These are phyloP conservation scores for Podospora tetraspora DNA, from an alignment of 495 filamentous ascomycete genomes.

Conservation along the genomic window DNA sequence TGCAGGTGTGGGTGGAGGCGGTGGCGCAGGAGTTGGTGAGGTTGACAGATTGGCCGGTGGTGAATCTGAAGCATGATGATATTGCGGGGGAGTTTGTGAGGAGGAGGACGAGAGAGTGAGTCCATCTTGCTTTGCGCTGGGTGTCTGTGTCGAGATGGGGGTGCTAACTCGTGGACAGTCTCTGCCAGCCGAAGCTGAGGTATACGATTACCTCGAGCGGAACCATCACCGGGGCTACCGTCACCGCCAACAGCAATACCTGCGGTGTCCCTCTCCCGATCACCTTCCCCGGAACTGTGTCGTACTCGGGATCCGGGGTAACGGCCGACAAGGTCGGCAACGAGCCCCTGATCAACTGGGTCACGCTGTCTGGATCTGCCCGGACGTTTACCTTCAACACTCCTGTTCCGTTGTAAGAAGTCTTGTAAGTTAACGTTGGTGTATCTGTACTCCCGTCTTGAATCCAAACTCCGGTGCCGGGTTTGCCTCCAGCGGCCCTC, in stretches of 20 bases:
- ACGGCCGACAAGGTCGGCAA: conserved; percentile 50
- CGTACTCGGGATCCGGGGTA: conserved; percentile 37
- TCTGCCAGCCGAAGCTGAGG: conserved; percentile 44
- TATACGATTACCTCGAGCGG: conserved; percentile 35
- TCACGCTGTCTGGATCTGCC: conserved; percentile 45
- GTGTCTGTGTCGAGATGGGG: not conserved
- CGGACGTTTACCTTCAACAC: conserved; percentile 47
- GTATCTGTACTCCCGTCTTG: not conserved
- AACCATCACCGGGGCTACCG: conserved; percentile 44
- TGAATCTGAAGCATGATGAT: conserved; percentile 49
- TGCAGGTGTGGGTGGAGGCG: conserved; percentile 54
- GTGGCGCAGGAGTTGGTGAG: conserved; percentile 49
- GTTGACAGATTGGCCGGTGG: conserved; percentile 50
- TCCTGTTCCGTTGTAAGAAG: conserved; percentile 31
- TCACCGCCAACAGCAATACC: conserved; percentile 45
- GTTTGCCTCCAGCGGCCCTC: not conserved
- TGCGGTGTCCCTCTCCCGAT: conserved; percentile 52
- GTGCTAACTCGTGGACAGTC: conserved; percentile 1
- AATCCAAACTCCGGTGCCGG: not conserved
- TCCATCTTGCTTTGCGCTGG: not conserved
- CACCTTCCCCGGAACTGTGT: conserved; percentile 44
- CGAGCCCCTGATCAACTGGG: conserved; percentile 56
- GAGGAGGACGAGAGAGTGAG: conserved; percentile 45
- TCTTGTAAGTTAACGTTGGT: not conserved
- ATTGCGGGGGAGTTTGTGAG: conserved; percentile 46